These are phyloP conservation scores for Penicillium sp. DNA, from an alignment of 2,329 filamentous ascomycete genomes.

Conservation along the genomic window DNA sequence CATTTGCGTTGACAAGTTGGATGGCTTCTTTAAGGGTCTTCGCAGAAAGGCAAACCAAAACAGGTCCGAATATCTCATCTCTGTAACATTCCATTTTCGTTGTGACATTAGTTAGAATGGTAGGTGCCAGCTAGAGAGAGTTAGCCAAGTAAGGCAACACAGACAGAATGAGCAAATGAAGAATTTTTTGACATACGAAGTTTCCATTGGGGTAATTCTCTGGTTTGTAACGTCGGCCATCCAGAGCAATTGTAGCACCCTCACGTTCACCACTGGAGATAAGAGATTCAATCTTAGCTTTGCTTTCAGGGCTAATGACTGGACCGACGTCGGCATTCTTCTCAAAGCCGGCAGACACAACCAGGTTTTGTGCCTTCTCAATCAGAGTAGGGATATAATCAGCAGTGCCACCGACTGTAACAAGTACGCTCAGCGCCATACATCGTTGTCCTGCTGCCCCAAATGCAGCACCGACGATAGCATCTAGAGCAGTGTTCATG, in stretches of 20 bases:
- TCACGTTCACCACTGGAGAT: slow-evolving; percentile 66
- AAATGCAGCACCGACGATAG: slow-evolving; percentile 69
- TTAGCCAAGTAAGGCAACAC: no score
- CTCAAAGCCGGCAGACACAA: slow-evolving; percentile 65
- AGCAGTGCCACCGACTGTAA: slow-evolving; percentile 68
- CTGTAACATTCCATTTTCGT: slow-evolving; percentile 69
- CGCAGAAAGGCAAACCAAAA: slow-evolving; percentile 65
- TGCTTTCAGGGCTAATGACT: slow-evolving; percentile 66
- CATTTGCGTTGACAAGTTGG: slow-evolving; percentile 66
- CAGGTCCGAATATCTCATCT: slow-evolving; percentile 70
- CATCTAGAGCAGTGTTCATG: slow-evolving; percentile 70
- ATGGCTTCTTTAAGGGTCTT: slow-evolving; percentile 66
- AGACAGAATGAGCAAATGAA: no score
- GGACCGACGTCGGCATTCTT: slow-evolving; percentile 65
- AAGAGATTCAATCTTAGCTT: slow-evolving; percentile 65
- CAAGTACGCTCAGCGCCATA: slow-evolving; percentile 69
- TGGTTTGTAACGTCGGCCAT: slow-evolving; percentile 64
- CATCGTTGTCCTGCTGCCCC: slow-evolving; percentile 71
- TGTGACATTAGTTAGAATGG: slow-evolving; percentile 68
- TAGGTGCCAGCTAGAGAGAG: no score
- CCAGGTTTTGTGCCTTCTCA: slow-evolving; percentile 64
- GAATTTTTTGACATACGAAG: slow-evolving; percentile 68
- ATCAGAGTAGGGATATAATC: slow-evolving; percentile 68
- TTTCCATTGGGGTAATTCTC: slow-evolving; percentile 69
- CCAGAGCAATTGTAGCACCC: slow-evolving; percentile 66